Conservation (phyloP, 2,329 filamentous ascomycete genomes). For the Pseudocercospora fijiensis region DNA sequence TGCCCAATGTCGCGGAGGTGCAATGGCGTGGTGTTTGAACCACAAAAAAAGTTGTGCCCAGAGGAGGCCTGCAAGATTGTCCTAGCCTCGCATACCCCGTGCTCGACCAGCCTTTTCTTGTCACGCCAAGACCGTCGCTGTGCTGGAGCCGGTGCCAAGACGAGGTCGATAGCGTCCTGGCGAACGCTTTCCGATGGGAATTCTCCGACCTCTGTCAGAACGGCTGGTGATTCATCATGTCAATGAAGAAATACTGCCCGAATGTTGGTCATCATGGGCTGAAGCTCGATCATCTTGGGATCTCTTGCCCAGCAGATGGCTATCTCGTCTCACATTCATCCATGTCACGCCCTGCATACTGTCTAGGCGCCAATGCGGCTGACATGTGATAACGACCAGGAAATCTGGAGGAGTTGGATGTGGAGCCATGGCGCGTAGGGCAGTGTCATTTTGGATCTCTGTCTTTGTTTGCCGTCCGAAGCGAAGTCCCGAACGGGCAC, state of each 20-base stretch:
- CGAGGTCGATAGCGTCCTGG: neutral
- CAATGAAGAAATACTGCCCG: neutral
- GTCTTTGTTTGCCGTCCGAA: neutral
- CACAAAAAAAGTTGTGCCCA: neutral
- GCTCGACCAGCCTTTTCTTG: neutral
- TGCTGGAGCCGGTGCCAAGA: neutral
- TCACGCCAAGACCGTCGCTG: neutral
- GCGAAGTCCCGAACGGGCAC: neutral
- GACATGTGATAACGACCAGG: neutral
- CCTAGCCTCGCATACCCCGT: neutral
- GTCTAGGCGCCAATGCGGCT: neutral
- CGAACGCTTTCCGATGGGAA: neutral
- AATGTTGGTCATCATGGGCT: neutral
- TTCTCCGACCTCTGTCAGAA: neutral
- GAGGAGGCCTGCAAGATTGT: neutral
- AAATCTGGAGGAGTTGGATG: neutral
- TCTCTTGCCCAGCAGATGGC: neutral
- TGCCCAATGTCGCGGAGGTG: neutral
- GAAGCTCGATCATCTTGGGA: neutral
- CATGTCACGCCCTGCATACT: neutral
- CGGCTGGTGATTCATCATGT: neutral
- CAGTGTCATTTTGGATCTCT: neutral
- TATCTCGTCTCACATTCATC: neutral
- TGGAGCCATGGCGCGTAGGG: neutral
- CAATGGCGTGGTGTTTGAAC: neutral